Evolutionary conservation across 2,329 filamentous ascomycete genomes (phyloP).

Genomic region (Penicillium sp.): DNA sequence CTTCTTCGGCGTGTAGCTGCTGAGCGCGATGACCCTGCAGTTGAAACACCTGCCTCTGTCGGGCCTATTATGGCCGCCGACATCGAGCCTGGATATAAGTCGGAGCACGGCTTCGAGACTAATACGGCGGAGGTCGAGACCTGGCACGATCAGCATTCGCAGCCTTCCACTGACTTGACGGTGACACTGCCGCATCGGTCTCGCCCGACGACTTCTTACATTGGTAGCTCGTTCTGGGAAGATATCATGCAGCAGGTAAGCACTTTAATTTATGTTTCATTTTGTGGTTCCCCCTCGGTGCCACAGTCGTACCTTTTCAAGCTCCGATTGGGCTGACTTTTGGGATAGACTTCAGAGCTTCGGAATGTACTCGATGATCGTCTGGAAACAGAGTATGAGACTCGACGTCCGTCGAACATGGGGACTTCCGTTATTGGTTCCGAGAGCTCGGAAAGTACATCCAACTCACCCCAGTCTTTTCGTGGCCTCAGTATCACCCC

Average conservation of each 20-base stretch:
- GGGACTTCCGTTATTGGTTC: conserved; percentile 21
- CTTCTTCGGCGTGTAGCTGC: conserved; percentile 24
- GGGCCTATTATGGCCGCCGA: background rate
- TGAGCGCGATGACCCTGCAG: conserved; percentile 11
- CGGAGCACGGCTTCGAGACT: conserved; percentile 3
- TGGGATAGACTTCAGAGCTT: conserved; percentile 22
- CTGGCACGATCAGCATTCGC: conserved; percentile 8
- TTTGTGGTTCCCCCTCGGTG: background rate
- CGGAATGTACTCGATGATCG: conserved; percentile 26
- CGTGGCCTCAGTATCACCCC: conserved; percentile 12
- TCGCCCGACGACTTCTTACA: conserved; percentile 20
- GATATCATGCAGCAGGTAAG: conserved; percentile 32
- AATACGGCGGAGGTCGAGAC: conserved; percentile 11
- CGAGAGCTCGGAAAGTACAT: conserved; percentile 18
- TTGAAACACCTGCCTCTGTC: background rate
- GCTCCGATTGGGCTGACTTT: conserved; percentile 3
- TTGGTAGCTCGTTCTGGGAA: conserved; percentile 31
- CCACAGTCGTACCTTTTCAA: background rate
- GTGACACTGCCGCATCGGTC: conserved; percentile 13
- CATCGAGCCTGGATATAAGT: background rate
- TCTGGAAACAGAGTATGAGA: conserved; percentile 20
- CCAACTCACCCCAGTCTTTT: conserved; percentile 13
- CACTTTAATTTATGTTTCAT: background rate
- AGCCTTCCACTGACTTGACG: background rate
- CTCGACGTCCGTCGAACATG: conserved; percentile 10